Percentiles rank a stretch among this genome's conserved stretches.
phyloP scores from a whole-genome alignment of 2,329 filamentous ascomycete genomes.

The Phoma sp. region DNA sequence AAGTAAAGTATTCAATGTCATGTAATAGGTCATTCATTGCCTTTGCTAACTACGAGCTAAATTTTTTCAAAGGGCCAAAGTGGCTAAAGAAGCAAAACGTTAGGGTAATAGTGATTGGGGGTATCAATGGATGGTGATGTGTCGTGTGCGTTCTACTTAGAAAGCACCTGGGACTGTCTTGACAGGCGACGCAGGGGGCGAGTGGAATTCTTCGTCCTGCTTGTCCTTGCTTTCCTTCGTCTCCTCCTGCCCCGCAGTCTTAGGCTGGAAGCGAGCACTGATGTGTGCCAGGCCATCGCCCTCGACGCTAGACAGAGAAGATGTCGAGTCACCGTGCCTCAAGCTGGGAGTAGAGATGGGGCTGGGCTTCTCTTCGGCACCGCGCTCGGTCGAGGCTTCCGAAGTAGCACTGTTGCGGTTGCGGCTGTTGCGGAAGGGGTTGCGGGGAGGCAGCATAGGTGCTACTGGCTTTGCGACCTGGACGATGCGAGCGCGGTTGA shows the following conservation, averaged over 20 bases:
- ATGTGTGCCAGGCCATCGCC: slow-evolving; percentile 38
- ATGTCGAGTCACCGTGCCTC: slow-evolving; percentile 42
- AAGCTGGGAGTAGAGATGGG: slow-evolving; percentile 44
- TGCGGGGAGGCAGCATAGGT: slow-evolving; percentile 78
- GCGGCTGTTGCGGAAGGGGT: slow-evolving; percentile 63
- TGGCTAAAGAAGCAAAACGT: too few species aligned
- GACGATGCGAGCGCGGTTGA: slow-evolving; percentile 79
- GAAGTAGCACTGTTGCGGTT: slow-evolving; percentile 46
- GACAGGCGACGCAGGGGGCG: slow-evolving; percentile 45
- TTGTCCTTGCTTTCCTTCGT: slow-evolving; percentile 18
- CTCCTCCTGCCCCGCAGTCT: slow-evolving; percentile 21
- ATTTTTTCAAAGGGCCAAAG: too few species aligned
- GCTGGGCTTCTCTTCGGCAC: slow-evolving; percentile 37
- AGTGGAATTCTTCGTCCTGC: slow-evolving; percentile 50
- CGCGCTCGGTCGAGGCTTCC: slow-evolving; percentile 32
- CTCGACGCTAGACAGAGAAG: slow-evolving; percentile 43
- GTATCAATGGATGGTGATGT: not conserved
- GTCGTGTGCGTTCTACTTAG: slow-evolving; percentile 6
- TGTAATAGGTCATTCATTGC: too few species aligned
- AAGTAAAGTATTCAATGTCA: too few species aligned
- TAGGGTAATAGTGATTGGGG: not conserved
- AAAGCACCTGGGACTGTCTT: slow-evolving; percentile 44
- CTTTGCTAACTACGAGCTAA: too few species aligned
- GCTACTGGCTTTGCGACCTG: slow-evolving; percentile 81
- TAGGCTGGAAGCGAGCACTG: slow-evolving; percentile 33